Evolutionary conservation across 768 basidiomycete species (phyloP).

Genomic region (Suillus luteus): DNA sequence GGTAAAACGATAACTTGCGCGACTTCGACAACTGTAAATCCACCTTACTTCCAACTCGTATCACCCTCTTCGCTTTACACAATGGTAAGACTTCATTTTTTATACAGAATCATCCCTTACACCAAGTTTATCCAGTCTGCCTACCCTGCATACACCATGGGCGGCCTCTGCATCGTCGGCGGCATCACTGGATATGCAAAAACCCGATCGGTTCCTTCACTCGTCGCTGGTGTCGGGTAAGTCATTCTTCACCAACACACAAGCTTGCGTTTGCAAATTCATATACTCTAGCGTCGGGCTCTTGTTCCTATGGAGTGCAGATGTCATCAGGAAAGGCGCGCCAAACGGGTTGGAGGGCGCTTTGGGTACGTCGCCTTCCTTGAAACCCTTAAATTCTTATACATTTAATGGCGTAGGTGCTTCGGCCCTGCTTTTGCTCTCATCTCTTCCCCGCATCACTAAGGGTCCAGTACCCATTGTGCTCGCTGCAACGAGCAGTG

Average conservation of each 20-base stretch:
- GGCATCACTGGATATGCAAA: constrained; percentile 72
- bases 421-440: constrained; percentile 71
- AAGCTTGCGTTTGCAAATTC: neutral
- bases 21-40: neutral
- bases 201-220: constrained; percentile 77
- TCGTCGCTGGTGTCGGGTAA: constrained; percentile 81
- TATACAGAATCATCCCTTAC: neutral
- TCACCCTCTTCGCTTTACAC: too few relatives aligned
- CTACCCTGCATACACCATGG: constrained; percentile 78
- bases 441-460: constrained; percentile 68
- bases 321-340: constrained; percentile 71
- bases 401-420: constrained; percentile 50
- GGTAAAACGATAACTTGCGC: neutral
- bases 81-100: neutral
- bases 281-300: constrained; percentile 61
- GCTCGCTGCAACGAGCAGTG: constrained; percentile 61
- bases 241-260: constrained; percentile 22
- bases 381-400: constrained; percentile 4
- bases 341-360: constrained; percentile 78
- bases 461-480: constrained; percentile 76
- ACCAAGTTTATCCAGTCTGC: constrained; percentile 56
- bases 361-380: constrained; percentile 52
- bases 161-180: constrained; percentile 73
- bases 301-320: constrained; percentile 78
- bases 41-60: neutral